Conservation (phyloP, 805 yeast species). For the Lachancea waltii region DNA sequence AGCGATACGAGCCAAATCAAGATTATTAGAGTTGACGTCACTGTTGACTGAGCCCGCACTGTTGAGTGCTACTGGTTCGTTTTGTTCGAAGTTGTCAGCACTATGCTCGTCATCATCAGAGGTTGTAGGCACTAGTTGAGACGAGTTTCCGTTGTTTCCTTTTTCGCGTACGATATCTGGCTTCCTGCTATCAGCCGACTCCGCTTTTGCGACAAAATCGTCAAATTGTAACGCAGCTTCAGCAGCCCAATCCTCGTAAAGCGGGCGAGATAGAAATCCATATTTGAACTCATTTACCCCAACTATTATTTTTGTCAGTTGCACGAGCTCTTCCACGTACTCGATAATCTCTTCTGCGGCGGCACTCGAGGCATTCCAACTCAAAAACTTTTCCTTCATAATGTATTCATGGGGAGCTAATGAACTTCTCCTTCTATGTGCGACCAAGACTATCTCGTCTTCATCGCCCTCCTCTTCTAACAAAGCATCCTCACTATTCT, state of each 20-base stretch:
- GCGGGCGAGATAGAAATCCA: constrained; percentile 45
- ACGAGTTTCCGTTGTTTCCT: not conserved
- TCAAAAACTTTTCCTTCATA: constrained; percentile 36
- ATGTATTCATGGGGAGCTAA: constrained; percentile 25
- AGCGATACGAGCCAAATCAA: constrained; percentile 27
- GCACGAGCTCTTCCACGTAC: constrained; percentile 41
- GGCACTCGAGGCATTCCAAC: constrained; percentile 48
- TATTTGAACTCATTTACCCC: constrained; percentile 46
- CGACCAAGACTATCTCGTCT: constrained; percentile 11
- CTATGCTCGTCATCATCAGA: constrained; percentile 10
- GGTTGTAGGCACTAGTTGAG: constrained; percentile 5
- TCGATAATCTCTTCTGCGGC: constrained; percentile 45
- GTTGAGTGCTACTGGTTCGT: constrained; percentile 13
- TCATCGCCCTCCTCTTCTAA: constrained; percentile 8
- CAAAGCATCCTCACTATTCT: constrained; percentile 20
- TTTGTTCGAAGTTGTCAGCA: constrained; percentile 3
- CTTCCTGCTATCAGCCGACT: not conserved
- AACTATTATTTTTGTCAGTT: constrained; percentile 37
- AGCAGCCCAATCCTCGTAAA: constrained; percentile 39
- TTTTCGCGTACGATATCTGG: not conserved
- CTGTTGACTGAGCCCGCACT: constrained; percentile 5
- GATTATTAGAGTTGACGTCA: constrained; percentile 7
- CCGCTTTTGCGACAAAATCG: constrained; percentile 17
- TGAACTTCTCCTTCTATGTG: constrained; percentile 7
- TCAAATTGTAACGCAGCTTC: constrained; percentile 36